These are phyloP conservation scores for Naumovozyma castellii DNA, from an alignment of 805 yeast genomes.

Conservation along the genomic window DNA sequence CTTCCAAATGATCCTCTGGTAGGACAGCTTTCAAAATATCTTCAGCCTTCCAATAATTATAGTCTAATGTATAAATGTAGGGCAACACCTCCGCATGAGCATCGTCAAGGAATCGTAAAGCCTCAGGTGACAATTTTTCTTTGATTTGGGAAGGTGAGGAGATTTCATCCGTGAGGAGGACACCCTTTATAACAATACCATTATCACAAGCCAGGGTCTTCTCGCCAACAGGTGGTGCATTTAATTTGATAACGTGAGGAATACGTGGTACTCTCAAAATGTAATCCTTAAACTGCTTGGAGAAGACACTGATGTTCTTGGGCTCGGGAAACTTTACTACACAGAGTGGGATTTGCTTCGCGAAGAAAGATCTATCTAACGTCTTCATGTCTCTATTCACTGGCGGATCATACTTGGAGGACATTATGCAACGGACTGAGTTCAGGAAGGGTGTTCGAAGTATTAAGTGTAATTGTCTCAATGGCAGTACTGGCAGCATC, in stretches of 20 bases:
- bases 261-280: conserved; percentile 63
- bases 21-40: conserved; percentile 70
- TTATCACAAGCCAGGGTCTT: conserved; percentile 23
- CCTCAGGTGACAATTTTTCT: conserved; percentile 32
- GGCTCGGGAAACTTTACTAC: conserved; percentile 68
- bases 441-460: too few relatives aligned
- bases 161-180: conserved; percentile 50
- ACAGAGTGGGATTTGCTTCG: conserved; percentile 46
- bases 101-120: conserved; percentile 39
- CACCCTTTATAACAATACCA: conserved; percentile 29
- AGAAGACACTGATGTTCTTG: conserved; percentile 47
- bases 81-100: conserved; percentile 40
- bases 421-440: too few relatives aligned
- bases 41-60: conserved; percentile 82
- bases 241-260: conserved; percentile 51
- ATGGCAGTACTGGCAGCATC: too few relatives aligned
- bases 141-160: conserved; percentile 32
- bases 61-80: conserved; percentile 50
- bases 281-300: conserved; percentile 48
- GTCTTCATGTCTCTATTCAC: conserved; percentile 51
- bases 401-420: conserved; percentile 45
- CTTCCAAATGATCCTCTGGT: conserved; percentile 57
- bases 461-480: too few relatives aligned
- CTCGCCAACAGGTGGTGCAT: conserved; percentile 7
- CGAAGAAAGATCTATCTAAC: conserved; percentile 60